Evolutionary conservation across 176 grass and related monocot genomes (phyloP), one percentile per base, ranked within the genome.

Genomic region (Lolium perenne): DNA sequence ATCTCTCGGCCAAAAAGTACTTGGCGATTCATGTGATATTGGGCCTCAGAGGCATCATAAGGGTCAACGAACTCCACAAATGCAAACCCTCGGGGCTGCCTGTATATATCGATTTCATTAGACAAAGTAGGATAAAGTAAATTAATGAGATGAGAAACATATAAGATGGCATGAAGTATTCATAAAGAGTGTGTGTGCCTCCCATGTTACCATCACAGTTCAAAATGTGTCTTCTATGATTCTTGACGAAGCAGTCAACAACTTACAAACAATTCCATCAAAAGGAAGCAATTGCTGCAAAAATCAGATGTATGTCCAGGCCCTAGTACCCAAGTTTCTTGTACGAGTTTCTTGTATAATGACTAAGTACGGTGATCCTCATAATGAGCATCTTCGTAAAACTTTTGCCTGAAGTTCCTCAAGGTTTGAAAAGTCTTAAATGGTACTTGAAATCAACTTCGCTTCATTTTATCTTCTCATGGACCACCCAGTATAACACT

Each of bases 1-100:
- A 98, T 94, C 71, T 98, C 97, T 51, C 97, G 90, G 77, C 97
- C 94, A 43, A 83, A 87, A 59, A 95, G 88, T 40, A 98, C 82
- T 77, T 95, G 90, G 71, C 86, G 88, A 72, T 95, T 98, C 97
- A 98, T 95, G 85, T 95, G 97, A 91, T 95, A 95, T 59, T 98
- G 97, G 20, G 97, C 97, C 81, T 98, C 97, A 45, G 93, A 92
- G 22, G 97, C 93, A 62, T 98, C 97, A 71, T 86, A 89, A 66
- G 93, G 86, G 16, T 98, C 97, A 80, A 98, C 88, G 76, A 94
- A 98, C 76, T 98, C 92, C 71, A 98, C 93, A 73, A 98, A 98
- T 45, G 90, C 97, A 91, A 98, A 98, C 17, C 97, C 97, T 26
- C 97, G 92, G 0, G 96, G 90, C 13, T 95, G 90, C 76, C 97